phyloP scores from a whole-genome alignment of 2,329 filamentous ascomycete species.

The Gaeumannomyces tritici region DNA sequence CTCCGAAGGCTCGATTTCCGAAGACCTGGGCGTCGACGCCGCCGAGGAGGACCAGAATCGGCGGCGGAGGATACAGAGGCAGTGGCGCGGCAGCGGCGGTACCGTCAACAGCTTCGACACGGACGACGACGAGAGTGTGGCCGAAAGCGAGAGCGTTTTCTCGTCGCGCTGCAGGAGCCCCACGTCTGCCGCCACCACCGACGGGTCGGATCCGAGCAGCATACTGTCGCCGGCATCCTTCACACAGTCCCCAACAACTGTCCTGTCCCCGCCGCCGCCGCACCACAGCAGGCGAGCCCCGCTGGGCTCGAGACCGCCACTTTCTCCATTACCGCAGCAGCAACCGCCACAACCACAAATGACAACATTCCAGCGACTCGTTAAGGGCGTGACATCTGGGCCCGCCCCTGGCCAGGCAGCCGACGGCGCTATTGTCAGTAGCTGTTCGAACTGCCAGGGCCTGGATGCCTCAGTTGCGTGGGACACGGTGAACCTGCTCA shows the following conservation, averaged over 20 bases:
- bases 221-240: not conserved
- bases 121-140: slow-evolving; percentile 34
- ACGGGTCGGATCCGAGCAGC: not conserved
- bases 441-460: slow-evolving; percentile 48
- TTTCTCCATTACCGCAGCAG: not conserved
- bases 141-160: slow-evolving; percentile 45
- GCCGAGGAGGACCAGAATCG: slow-evolving; percentile 41
- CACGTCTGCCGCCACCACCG: slow-evolving; percentile 29
- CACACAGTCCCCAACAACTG: slow-evolving; percentile 6
- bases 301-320: slow-evolving; percentile 7
- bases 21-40: slow-evolving; percentile 41
- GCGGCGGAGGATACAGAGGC: slow-evolving; percentile 24
- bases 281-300: slow-evolving; percentile 11
- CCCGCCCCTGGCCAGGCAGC: slow-evolving; percentile 16
- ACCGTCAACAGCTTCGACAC: slow-evolving; percentile 38
- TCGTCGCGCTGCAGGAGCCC: slow-evolving; percentile 47
- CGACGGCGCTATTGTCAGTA: slow-evolving; percentile 13
- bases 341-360: slow-evolving; percentile 22
- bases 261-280: slow-evolving; percentile 5
- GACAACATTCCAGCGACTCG: slow-evolving; percentile 36
- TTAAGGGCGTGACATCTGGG: slow-evolving; percentile 31
- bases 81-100: slow-evolving; percentile 24
- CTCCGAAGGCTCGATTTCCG: slow-evolving; percentile 31
- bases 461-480: slow-evolving; percentile 51
- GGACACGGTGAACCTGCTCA: slow-evolving; percentile 52